Evolutionary conservation across 306 rosid genomes (phyloP).

Genomic region (Benincasa hispida): DNA sequence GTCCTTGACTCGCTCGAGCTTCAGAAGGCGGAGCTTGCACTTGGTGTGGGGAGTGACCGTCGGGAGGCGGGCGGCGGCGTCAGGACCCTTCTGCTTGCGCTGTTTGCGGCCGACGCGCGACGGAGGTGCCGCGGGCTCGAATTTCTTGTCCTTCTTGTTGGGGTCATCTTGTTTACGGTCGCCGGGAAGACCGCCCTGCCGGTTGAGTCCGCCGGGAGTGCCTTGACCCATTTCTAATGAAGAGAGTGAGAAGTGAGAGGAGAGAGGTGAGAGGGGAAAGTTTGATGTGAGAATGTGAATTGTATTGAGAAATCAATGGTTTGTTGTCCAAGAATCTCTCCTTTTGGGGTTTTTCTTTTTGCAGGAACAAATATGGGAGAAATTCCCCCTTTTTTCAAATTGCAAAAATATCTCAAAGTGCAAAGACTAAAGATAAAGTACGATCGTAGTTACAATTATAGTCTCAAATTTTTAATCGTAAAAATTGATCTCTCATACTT

Average conservation of each 20-base stretch:
- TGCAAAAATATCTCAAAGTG: too few species aligned
- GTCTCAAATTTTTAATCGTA: too few species aligned
- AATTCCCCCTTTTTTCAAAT: too few species aligned
- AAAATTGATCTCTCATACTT: too few species aligned
- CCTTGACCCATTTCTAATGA: constrained; percentile 63
- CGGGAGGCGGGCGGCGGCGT: constrained; percentile 78
- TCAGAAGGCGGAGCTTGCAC: constrained; percentile 74
- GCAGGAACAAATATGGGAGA: too few species aligned
- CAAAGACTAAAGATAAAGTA: too few species aligned
- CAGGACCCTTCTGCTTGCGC: constrained; percentile 85
- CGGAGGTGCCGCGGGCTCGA: constrained; percentile 89
- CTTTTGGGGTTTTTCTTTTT: background rate
- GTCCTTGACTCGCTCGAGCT: constrained; percentile 86
- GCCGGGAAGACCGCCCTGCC: constrained; percentile 52
- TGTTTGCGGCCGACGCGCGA: constrained; percentile 88
- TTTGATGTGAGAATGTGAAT: background rate
- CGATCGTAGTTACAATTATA: too few species aligned
- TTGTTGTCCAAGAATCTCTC: background rate
- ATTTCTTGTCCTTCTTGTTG: constrained; percentile 88
- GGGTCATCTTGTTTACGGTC: constrained; percentile 67
- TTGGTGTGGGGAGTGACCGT: constrained; percentile 71
- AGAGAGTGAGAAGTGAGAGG: background rate
- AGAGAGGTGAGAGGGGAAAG: background rate
- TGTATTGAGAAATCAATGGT: background rate
- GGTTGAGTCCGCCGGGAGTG: constrained; percentile 79